Percentiles rank a stretch among this genome's conserved stretches.
Conservation (phyloP, 192 early-diverging fungal genomes). For the Linnemannia schmuckeri region DNA sequence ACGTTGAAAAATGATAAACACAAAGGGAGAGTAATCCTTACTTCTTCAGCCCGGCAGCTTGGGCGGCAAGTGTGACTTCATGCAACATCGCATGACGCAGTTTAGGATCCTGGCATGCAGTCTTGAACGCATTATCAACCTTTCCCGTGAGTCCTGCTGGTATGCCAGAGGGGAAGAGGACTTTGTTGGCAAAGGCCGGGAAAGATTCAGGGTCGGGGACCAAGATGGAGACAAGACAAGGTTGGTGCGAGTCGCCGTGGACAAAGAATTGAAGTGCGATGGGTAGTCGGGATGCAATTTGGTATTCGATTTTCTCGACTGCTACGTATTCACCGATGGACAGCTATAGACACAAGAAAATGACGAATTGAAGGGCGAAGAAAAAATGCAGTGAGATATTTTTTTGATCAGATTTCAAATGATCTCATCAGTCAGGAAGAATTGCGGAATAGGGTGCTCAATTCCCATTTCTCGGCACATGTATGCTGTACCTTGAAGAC, state of each 20-base stretch:
- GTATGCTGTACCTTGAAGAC: conserved; percentile 72
- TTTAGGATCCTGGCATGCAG: conserved; percentile 64
- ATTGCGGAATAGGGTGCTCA: too few species aligned
- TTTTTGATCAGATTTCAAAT: too few species aligned
- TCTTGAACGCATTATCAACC: conserved; percentile 46
- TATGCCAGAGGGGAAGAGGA: conserved; percentile 31
- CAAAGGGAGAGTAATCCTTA: background rate
- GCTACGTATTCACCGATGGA: conserved; percentile 89
- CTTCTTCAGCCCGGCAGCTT: conserved; percentile 63
- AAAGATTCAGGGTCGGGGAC: conserved; percentile 66
- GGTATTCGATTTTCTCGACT: conserved; percentile 76
- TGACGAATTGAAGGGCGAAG: background rate
- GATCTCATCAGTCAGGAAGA: too few species aligned
- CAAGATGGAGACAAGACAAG: conserved; percentile 59
- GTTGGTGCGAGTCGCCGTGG: conserved; percentile 63
- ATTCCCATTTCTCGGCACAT: too few species aligned
- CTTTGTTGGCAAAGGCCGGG: conserved; percentile 54
- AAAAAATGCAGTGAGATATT: too few species aligned
- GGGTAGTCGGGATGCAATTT: conserved; percentile 14
- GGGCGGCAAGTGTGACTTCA: conserved; percentile 64
- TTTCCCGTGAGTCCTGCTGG: conserved; percentile 32
- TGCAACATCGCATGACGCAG: conserved; percentile 60
- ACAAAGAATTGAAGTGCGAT: conserved; percentile 63
- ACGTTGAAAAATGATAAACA: too few species aligned
- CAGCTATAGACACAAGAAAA: conserved; percentile 16